Conservation (phyloP, 140 eudicot genomes). For the Oenanthe javanica region DNA sequence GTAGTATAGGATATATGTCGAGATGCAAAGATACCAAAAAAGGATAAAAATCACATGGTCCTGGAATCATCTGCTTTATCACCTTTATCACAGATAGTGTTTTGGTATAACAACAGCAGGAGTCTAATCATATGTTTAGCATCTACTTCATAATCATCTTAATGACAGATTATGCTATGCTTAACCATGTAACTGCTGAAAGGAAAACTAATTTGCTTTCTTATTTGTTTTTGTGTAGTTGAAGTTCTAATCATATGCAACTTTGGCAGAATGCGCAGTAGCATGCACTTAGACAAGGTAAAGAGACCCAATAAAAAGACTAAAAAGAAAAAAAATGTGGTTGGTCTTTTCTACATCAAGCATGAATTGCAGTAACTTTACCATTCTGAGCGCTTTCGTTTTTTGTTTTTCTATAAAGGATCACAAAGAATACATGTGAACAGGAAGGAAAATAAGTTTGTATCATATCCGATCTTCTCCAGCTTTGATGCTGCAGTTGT, state of each 20-base stretch:
- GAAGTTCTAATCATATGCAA: not conserved
- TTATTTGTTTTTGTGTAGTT: not conserved
- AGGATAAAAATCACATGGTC: not conserved
- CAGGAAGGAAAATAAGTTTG: not conserved
- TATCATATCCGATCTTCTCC: constrained; percentile 92
- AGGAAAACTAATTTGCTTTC: not conserved
- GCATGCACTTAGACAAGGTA: not conserved
- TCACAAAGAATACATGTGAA: not conserved
- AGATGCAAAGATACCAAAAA: not conserved
- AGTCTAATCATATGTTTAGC: not conserved
- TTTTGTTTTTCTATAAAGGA: not conserved
- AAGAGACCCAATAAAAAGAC: not conserved
- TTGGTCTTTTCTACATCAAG: not conserved
- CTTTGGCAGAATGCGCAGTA: not conserved
- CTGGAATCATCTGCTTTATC: not conserved
- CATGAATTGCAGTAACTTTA: not conserved
- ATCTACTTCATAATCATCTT: not conserved
- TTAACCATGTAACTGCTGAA: not conserved
- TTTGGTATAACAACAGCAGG: not conserved
- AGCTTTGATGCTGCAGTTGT: constrained; percentile 70
- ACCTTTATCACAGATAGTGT: not conserved
- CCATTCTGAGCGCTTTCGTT: not conserved
- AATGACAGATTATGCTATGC: not conserved
- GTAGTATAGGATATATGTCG: not conserved
- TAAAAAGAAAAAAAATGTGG: not conserved